Percentiles rank a stretch among this genome's conserved stretches.
Evolutionary conservation across 345 rosid species (phyloP).

Genomic region (Lumnitzera racemosa): DNA sequence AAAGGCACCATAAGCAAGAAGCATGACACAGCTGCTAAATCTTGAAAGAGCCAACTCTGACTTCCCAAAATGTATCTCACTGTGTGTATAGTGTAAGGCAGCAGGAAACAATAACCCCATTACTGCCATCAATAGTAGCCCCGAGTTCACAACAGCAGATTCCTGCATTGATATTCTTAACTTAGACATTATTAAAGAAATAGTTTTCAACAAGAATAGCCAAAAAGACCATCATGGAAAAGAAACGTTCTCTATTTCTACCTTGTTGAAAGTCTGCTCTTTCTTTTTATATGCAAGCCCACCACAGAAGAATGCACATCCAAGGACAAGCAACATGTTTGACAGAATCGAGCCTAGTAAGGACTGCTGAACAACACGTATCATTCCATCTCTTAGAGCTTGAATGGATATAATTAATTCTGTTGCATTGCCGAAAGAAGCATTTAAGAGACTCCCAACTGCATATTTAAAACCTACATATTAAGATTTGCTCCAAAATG

Average conservation of each 20-base stretch:
- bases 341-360: conserved; percentile 87
- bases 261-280: conserved; percentile 85
- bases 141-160: conserved; percentile 71
- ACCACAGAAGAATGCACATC: conserved; percentile 89
- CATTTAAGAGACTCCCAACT: conserved; percentile 92
- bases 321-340: conserved; percentile 94
- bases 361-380: conserved; percentile 85
- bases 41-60: conserved; percentile 93
- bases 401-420: conserved; percentile 85
- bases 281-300: conserved; percentile 58
- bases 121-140: conserved; percentile 91
- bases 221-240: not conserved
- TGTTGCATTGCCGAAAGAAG: conserved; percentile 94
- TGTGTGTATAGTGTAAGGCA: conserved; percentile 77
- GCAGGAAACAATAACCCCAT: conserved; percentile 96
- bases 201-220: no score
- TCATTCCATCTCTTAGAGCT: conserved; percentile 70
- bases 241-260: conserved; percentile 13
- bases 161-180: conserved; percentile 35
- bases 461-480: conserved; percentile 18
- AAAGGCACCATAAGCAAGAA: conserved; percentile 74
- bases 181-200: no score
- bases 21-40: conserved; percentile 94
- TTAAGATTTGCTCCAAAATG: not conserved
- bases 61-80: conserved; percentile 76